Evolutionary conservation across 352 stramenopile genomes (phyloP).

Genomic region (Ochromonadaceae sp.): DNA sequence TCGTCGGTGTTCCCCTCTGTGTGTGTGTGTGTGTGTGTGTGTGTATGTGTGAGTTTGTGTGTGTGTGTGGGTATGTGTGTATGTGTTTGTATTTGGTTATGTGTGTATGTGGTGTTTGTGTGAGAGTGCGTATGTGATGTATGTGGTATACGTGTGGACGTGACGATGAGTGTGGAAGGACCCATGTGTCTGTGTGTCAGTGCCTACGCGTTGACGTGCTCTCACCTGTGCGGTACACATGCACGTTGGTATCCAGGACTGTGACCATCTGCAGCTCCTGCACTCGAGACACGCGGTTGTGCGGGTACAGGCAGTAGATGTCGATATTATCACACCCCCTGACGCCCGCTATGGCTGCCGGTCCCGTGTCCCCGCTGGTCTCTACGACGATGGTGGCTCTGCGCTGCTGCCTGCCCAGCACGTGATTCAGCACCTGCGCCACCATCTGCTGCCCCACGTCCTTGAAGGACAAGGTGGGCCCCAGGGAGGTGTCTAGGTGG

Average conservation of each 20-base stretch:
- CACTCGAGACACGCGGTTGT: neutral
- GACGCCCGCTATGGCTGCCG: constrained; percentile 12
- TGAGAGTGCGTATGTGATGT: too few relatives aligned
- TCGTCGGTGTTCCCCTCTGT: constrained; percentile 13
- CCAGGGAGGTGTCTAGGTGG: neutral
- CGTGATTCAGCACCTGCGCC: neutral
- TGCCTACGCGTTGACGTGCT: too few relatives aligned
- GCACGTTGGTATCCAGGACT: neutral
- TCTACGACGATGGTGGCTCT: constrained; percentile 12
- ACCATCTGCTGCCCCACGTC: constrained; percentile 13
- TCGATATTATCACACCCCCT: neutral
- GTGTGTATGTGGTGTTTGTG: too few relatives aligned
- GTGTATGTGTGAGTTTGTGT: too few relatives aligned
- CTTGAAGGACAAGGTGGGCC: constrained; percentile 14
- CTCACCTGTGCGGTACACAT: constrained; percentile 8
- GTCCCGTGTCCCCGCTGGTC: neutral
- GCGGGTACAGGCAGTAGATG: constrained; percentile 1
- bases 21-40: too few relatives aligned
- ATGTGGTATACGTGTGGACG: too few relatives aligned
- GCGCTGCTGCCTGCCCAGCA: neutral
- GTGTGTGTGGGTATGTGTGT: too few relatives aligned
- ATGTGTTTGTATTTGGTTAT: too few relatives aligned
- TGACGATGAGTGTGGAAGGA: too few relatives aligned
- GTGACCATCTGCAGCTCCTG: constrained; percentile 18
- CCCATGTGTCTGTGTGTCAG: too few relatives aligned